Conservation (phyloP, 768 basidiomycete genomes). For the Tricholoma saponaceum region DNA sequence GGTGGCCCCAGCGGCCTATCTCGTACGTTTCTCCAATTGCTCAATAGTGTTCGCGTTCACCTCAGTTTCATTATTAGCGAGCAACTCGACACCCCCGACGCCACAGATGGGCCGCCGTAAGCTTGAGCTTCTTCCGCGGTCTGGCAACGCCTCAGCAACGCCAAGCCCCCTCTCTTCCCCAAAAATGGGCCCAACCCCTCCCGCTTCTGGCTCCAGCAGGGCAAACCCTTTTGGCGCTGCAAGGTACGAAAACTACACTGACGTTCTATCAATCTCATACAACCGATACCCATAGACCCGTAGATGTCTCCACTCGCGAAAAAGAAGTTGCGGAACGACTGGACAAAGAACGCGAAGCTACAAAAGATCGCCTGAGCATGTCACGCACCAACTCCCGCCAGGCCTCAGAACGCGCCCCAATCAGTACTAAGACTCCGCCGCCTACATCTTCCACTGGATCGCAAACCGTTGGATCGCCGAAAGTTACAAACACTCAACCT, state of each 20-base stretch:
- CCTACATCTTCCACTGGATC: slow-evolving; percentile 20
- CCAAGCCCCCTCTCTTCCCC: slow-evolving; percentile 80
- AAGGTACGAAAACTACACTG: slow-evolving; percentile 39
- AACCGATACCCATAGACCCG: slow-evolving; percentile 50
- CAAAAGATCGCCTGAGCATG: slow-evolving; percentile 49
- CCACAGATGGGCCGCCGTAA: slow-evolving; percentile 77
- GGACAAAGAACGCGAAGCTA: slow-evolving; percentile 60
- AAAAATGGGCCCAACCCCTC: slow-evolving; percentile 51
- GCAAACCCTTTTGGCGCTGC: slow-evolving; percentile 89
- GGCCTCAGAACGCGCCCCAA: slow-evolving; percentile 42
- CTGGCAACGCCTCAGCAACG: slow-evolving; percentile 58
- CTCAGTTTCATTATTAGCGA: slow-evolving; percentile 39
- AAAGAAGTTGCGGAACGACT: slow-evolving; percentile 69
- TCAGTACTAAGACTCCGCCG: slow-evolving; percentile 29
- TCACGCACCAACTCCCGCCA: slow-evolving; percentile 49
- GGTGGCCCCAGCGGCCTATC: slow-evolving; percentile 46
- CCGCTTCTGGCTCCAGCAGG: slow-evolving; percentile 28
- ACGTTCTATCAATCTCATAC: slow-evolving; percentile 2
- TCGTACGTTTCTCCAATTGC: slow-evolving; percentile 42
- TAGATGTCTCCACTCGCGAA: slow-evolving; percentile 78
- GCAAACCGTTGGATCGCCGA: slow-evolving; percentile 19
- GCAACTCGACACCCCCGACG: slow-evolving; percentile 72
- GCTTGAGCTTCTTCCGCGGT: slow-evolving; percentile 82
- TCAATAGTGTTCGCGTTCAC: neutral
- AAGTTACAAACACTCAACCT: slow-evolving; percentile 19